Conservation (phyloP, 441 rosid species). For the Adansonia rubrostipa region DNA sequence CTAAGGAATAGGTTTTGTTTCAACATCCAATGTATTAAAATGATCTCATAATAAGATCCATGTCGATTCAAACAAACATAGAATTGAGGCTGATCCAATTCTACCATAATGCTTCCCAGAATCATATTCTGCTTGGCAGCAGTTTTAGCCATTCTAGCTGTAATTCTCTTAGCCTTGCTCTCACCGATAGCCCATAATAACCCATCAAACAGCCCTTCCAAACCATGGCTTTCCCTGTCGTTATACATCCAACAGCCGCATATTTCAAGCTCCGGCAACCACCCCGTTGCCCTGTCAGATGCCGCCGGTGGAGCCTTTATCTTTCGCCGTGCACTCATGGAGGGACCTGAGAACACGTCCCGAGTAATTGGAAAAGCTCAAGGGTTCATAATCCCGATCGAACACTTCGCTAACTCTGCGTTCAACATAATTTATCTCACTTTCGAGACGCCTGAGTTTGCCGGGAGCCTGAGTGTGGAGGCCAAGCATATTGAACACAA, state of each 20-base stretch:
- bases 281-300: conserved; percentile 18
- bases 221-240: conserved; percentile 62
- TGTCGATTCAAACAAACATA: neutral
- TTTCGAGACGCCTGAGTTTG: conserved; percentile 53
- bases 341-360: conserved; percentile 75
- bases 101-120: conserved; percentile 59
- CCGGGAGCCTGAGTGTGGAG: conserved; percentile 68
- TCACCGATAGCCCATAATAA: conserved; percentile 53
- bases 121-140: conserved; percentile 61
- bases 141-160: conserved; percentile 49
- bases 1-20: neutral
- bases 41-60: conserved; percentile 3
- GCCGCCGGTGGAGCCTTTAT: conserved; percentile 49
- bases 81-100: neutral
- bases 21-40: conserved; percentile 15
- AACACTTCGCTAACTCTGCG: conserved; percentile 62
- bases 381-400: conserved; percentile 71
- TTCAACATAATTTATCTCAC: conserved; percentile 74
- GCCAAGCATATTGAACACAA: conserved; percentile 51
- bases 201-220: conserved; percentile 21
- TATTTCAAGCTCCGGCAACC: conserved; percentile 28
- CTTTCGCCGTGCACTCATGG: conserved; percentile 62
- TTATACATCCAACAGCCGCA: conserved; percentile 66
- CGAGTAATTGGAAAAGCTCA: conserved; percentile 70
- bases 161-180: conserved; percentile 60